Evolutionary conservation across 2,329 filamentous ascomycete genomes (phyloP).

Genomic region (Dothideomycetes sp.): DNA sequence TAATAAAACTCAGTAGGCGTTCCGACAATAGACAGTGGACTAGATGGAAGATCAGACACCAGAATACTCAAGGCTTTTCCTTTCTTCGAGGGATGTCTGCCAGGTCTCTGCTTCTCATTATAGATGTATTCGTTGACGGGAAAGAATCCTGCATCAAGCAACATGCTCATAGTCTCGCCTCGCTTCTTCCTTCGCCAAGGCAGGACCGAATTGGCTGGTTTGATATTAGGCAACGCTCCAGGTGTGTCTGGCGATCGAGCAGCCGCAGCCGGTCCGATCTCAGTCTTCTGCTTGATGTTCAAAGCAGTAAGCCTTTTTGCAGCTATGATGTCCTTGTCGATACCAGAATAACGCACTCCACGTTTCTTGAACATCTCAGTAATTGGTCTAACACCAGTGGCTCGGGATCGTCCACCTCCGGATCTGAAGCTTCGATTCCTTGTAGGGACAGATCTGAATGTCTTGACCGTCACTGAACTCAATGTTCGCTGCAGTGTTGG

Average conservation of each 20-base stretch:
- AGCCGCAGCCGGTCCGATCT: no score
- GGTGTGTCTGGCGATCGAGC: neutral
- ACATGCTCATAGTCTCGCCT: slow-evolving; percentile 20
- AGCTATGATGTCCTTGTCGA: slow-evolving; percentile 4
- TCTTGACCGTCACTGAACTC: slow-evolving; percentile 4
- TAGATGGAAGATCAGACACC: slow-evolving; percentile 4
- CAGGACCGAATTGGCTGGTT: slow-evolving; percentile 1
- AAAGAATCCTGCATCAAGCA: slow-evolving; percentile 19
- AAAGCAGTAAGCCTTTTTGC: neutral
- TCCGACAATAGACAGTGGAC: slow-evolving; percentile 3
- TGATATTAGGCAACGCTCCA: neutral
- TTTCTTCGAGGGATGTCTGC: neutral
- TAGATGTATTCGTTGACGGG: slow-evolving; percentile 8
- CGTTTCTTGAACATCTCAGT: neutral
- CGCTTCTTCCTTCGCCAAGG: slow-evolving; percentile 4
- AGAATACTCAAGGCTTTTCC: slow-evolving; percentile 6
- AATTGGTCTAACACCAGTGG: neutral
- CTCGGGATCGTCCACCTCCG: slow-evolving; percentile 2
- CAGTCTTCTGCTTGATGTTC: neutral
- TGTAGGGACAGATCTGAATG: neutral
- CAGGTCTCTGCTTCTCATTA: neutral
- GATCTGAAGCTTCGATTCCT: neutral
- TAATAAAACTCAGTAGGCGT: slow-evolving; percentile 5
- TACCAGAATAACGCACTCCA: slow-evolving; percentile 1
- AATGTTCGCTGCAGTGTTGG: slow-evolving; percentile 2